These are phyloP conservation scores for Tylopilus sp. DNA, from an alignment of 768 basidiomycete genomes.

Conservation along the genomic window DNA sequence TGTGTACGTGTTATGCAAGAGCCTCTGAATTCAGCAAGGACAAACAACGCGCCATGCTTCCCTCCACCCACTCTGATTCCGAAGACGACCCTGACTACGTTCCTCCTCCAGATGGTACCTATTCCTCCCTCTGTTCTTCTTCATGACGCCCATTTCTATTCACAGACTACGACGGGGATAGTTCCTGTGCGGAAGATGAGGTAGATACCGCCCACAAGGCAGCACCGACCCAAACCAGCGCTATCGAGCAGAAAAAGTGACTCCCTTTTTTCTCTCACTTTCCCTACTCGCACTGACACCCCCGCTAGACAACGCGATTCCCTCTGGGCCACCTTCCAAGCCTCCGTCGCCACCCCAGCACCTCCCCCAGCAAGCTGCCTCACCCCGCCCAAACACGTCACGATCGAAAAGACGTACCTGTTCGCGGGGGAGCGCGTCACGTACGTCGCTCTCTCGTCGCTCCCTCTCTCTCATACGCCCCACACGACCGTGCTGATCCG, in stretches of 20 bases:
- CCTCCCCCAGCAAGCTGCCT: not conserved
- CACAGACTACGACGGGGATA: constrained; percentile 34
- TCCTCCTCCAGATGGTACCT: constrained; percentile 44
- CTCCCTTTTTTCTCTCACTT: not conserved
- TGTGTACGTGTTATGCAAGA: constrained; percentile 17
- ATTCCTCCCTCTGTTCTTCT: not conserved
- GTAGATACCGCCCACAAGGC: constrained; percentile 32
- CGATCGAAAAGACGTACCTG: constrained; percentile 63
- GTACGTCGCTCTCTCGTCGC: constrained; percentile 44
- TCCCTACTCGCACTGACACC: too few species aligned
- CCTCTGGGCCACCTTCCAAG: constrained; percentile 68
- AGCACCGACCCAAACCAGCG: constrained; percentile 30
- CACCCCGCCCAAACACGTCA: constrained; percentile 47
- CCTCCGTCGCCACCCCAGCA: constrained; percentile 42
- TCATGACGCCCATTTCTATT: not conserved
- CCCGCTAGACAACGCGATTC: constrained; percentile 51
- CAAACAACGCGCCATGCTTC: constrained; percentile 25
- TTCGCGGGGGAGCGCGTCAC: constrained; percentile 76
- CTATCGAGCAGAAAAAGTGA: constrained; percentile 44
- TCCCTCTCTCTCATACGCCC: not conserved
- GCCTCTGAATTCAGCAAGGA: constrained; percentile 25
- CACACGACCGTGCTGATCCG: not conserved
- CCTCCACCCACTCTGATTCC: constrained; percentile 46
- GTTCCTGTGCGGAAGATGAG: constrained; percentile 34
- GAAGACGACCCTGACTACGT: constrained; percentile 65